Evolutionary conservation across 2,329 filamentous ascomycete species (phyloP).

Genomic region (Penicillium hordei): DNA sequence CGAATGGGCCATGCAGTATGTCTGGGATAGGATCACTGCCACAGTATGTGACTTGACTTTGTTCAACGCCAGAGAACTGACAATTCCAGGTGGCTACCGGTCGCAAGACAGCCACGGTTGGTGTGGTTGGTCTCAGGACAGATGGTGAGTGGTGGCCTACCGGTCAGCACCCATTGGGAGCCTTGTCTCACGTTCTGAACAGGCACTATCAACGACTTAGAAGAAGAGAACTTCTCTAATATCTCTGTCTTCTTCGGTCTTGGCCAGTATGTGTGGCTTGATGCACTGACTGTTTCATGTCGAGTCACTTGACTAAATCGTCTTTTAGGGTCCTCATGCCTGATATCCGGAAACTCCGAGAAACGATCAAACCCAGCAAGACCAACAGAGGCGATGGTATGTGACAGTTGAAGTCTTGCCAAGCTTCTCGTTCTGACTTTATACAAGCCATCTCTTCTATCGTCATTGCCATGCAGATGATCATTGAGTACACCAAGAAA

Average conservation of each 20-base stretch:
- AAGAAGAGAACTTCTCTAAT: constrained; percentile 71
- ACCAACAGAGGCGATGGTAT: constrained; percentile 71
- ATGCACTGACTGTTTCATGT: constrained; percentile 32
- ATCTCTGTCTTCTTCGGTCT: constrained; percentile 69
- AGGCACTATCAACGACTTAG: constrained; percentile 68
- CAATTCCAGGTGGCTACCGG: constrained; percentile 56
- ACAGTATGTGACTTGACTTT: constrained; percentile 54
- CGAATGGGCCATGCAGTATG: constrained; percentile 84
- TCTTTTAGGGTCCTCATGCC: constrained; percentile 61
- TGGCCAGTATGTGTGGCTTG: constrained; percentile 57
- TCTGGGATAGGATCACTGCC: constrained; percentile 88
- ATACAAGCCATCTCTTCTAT: constrained; percentile 71
- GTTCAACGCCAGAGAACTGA: neutral
- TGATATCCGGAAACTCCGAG: constrained; percentile 64
- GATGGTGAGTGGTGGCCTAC: constrained; percentile 52
- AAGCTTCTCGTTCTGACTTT: constrained; percentile 14
- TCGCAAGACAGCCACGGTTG: constrained; percentile 71
- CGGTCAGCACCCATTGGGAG: neutral
- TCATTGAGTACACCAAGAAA: constrained; percentile 73
- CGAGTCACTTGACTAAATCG: constrained; percentile 7
- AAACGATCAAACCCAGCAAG: constrained; percentile 64
- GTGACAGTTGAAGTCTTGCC: constrained; percentile 2
- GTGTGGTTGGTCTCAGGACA: constrained; percentile 81
- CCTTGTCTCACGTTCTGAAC: constrained; percentile 9
- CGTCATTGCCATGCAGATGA: constrained; percentile 83